These are phyloP conservation scores for Apium graveolens DNA, from an alignment of 129 eudicot species.

Conservation along the genomic window DNA sequence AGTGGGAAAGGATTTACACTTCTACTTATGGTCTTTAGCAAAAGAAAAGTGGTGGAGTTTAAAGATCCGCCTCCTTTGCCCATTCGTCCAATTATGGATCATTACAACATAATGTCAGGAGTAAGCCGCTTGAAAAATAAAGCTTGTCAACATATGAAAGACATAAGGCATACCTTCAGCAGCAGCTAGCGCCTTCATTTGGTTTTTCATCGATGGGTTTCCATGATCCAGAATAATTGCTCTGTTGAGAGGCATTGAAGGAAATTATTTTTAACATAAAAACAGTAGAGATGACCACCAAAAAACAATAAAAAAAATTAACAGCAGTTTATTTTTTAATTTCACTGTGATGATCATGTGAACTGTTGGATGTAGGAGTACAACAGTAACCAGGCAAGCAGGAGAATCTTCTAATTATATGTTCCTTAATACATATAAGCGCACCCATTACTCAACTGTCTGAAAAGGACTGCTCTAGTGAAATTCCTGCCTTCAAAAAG, in stretches of 20 bases:
- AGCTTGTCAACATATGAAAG: not conserved
- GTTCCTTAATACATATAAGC: not conserved
- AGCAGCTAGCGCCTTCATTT: slow-evolving; percentile 77
- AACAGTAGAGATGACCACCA: not conserved
- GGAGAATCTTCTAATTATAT: not conserved
- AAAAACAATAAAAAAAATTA: not conserved
- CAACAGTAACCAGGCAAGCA: not conserved
- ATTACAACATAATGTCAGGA: not conserved
- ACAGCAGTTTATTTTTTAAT: not conserved
- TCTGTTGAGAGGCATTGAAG: slow-evolving; percentile 34
- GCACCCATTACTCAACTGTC: not conserved
- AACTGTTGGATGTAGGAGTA: not conserved
- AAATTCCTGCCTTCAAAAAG: not conserved
- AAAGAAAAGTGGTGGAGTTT: not conserved
- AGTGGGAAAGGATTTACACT: not conserved
- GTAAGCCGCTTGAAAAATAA: not conserved
- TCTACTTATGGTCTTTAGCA: not conserved
- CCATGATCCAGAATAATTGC: slow-evolving; percentile 75
- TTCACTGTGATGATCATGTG: not conserved
- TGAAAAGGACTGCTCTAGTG: not conserved
- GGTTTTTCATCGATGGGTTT: slow-evolving; percentile 77
- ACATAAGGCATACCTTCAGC: slow-evolving; percentile 55
- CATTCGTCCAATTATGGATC: not conserved
- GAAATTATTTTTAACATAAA: not conserved
- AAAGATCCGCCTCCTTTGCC: not conserved